These are phyloP conservation scores for Ustilago esculenta DNA, from an alignment of 1,284 basidiomycete genomes.

Conservation along the genomic window DNA sequence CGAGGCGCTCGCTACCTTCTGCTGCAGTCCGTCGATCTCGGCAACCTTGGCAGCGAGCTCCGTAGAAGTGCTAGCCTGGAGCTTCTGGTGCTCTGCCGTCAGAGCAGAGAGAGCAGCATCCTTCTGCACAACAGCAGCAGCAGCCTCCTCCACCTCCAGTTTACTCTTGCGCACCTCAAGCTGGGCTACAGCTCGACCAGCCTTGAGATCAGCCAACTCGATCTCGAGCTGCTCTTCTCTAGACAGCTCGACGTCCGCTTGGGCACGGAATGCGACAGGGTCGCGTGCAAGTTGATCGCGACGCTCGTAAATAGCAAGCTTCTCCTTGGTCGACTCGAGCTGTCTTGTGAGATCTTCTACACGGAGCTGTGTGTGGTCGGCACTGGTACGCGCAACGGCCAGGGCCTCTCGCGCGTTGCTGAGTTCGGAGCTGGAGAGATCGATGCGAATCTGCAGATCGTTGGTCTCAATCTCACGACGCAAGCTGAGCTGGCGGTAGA, in stretches of 20 bases:
- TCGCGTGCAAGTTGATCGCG: slow-evolving; percentile 67
- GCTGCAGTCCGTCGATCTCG: slow-evolving; percentile 75
- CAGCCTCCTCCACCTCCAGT: slow-evolving; percentile 79
- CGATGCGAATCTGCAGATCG: slow-evolving; percentile 78
- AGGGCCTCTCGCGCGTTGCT: slow-evolving; percentile 78
- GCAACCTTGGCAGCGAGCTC: slow-evolving; percentile 73
- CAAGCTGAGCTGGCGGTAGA: slow-evolving; percentile 76
- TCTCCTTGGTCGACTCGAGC: slow-evolving; percentile 80
- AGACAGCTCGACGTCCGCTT: slow-evolving; percentile 66
- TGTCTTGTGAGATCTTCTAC: slow-evolving; percentile 78
- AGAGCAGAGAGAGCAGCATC: slow-evolving; percentile 75
- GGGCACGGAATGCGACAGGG: slow-evolving; percentile 34
- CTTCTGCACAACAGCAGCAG: slow-evolving; percentile 75
- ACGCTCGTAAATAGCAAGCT: slow-evolving; percentile 85
- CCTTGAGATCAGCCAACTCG: slow-evolving; percentile 74
- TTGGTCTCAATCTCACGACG: slow-evolving; percentile 83
- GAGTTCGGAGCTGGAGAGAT: slow-evolving; percentile 77
- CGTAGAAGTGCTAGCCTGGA: slow-evolving; percentile 63
- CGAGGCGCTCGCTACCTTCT: slow-evolving; percentile 73
- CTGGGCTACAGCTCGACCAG: slow-evolving; percentile 61
- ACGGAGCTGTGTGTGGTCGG: slow-evolving; percentile 80
- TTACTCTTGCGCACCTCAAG: slow-evolving; percentile 71
- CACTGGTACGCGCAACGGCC: slow-evolving; percentile 80
- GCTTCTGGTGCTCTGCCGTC: slow-evolving; percentile 77
- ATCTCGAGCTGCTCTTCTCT: slow-evolving; percentile 82